These are phyloP conservation scores for Kregervanrija pseudodelftensis DNA, from an alignment of 805 yeast genomes.

Conservation along the genomic window DNA sequence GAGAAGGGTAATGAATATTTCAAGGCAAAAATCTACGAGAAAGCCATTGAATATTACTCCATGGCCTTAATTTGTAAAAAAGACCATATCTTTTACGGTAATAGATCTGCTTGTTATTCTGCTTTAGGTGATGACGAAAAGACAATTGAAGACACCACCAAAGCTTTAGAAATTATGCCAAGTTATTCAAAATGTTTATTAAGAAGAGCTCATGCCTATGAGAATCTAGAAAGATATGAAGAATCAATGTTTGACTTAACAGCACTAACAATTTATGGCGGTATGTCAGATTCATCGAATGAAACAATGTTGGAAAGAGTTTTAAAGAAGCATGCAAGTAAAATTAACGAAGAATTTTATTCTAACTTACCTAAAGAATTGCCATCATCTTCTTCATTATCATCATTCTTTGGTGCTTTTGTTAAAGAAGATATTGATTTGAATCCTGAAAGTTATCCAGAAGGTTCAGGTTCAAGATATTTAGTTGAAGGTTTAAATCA, in stretches of 20 bases:
- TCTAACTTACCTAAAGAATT: constrained; percentile 45
- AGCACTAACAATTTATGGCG: constrained; percentile 78
- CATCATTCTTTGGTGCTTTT: constrained; percentile 88
- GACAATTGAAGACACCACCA: constrained; percentile 81
- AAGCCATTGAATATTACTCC: constrained; percentile 76
- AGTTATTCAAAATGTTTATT: constrained; percentile 86
- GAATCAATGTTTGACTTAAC: constrained; percentile 92
- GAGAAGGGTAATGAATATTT: constrained; percentile 83
- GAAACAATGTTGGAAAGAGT: constrained; percentile 84
- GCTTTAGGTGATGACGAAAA: constrained; percentile 73
- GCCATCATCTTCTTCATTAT: constrained; percentile 78
- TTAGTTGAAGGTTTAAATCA: constrained; percentile 60
- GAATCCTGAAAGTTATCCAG: constrained; percentile 40
- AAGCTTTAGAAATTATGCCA: constrained; percentile 79
- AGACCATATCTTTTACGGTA: constrained; percentile 89
- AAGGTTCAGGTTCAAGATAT: constrained; percentile 55
- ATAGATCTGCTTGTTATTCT: constrained; percentile 93
- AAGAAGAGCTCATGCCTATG: constrained; percentile 92
- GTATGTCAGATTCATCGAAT: constrained; percentile 62
- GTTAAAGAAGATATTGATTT: constrained; percentile 42
- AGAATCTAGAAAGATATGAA: constrained; percentile 64
- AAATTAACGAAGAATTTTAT: constrained; percentile 56
- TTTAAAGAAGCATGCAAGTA: constrained; percentile 71
- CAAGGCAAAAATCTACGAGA: constrained; percentile 58
- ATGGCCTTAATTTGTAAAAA: constrained; percentile 67